Evolutionary conservation across 2,329 filamentous ascomycete species (phyloP).

Genomic region (Hymenotorrendiella dingleyae): DNA sequence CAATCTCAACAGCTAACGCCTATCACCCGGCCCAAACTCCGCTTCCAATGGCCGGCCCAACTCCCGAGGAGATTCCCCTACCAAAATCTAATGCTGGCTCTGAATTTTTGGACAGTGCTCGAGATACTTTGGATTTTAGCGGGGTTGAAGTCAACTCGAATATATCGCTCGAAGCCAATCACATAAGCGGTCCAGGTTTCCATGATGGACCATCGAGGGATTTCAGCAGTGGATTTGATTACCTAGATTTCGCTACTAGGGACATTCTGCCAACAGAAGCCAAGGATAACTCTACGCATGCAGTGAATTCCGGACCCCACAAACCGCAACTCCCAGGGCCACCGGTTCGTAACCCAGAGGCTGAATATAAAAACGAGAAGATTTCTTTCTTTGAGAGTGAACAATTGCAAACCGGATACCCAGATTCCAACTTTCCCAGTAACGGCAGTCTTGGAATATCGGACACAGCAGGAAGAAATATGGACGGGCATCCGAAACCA

Average conservation of each 20-base stretch:
- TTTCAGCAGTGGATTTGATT: background rate
- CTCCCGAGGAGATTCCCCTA: slow-evolving; percentile 1
- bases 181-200: background rate
- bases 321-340: no score
- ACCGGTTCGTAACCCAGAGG: no score
- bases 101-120: background rate
- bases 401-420: background rate
- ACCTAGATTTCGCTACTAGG: background rate
- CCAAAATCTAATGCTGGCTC: slow-evolving; percentile 1
- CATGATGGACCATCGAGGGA: background rate
- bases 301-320: no score
- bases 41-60: background rate
- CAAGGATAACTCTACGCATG: no score
- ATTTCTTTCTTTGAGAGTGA: no score
- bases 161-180: background rate
- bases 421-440: background rate
- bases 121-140: background rate
- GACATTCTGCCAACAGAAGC: background rate
- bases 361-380: background rate
- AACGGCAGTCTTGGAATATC: background rate
- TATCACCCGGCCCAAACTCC: slow-evolving; percentile 4
- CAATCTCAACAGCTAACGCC: slow-evolving; percentile 4
- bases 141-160: slow-evolving; percentile 1
- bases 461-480: slow-evolving; percentile 10
- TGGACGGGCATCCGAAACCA: slow-evolving; percentile 1